A percentile compares a stretch with the other conserved stretches of the same genome.
Evolutionary conservation across 441 rosid genomes (phyloP).

Genomic region (Omphalea diandra): DNA sequence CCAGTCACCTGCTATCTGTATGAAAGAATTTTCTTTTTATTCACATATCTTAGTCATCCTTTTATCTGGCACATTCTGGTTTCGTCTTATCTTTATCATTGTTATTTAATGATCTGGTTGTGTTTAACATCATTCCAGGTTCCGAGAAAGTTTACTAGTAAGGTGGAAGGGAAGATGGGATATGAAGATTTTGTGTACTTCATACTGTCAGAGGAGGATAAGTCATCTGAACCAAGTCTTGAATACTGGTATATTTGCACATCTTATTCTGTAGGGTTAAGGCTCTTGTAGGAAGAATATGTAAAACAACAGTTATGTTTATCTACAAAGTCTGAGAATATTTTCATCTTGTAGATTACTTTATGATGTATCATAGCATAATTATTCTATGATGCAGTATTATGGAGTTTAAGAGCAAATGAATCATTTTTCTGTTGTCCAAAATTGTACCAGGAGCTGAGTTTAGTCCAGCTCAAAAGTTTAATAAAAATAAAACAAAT

Average conservation of each 20-base stretch:
- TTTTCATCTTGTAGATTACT: not conserved
- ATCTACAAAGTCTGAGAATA: not conserved
- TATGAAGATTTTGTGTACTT: conserved; percentile 99
- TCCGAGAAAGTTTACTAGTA: conserved; percentile 87
- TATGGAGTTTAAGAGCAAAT: not conserved
- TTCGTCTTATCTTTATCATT: not conserved
- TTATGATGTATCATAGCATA: not conserved
- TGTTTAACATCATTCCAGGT: conserved; percentile 47
- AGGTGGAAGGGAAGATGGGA: conserved; percentile 95
- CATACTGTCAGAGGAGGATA: conserved; percentile 96
- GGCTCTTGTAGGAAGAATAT: not conserved
- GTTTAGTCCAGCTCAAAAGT: not conserved
- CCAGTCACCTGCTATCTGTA: conserved; percentile 8
- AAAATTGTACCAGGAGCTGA: not conserved
- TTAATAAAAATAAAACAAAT: not conserved
- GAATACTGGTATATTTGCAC: conserved; percentile 68
- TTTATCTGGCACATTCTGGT: conserved; percentile 10
- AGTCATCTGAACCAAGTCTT: conserved; percentile 94
- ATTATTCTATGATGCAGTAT: conserved; percentile 1
- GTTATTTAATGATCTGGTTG: conserved; percentile 1
- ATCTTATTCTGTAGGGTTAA: conserved; percentile 15
- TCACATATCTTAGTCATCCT: conserved; percentile 4
- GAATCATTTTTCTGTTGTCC: conserved; percentile 12
- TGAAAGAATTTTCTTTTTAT: conserved; percentile 13
- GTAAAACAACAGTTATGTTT: not conserved